These are phyloP conservation scores for Neurospora sp. DNA, from an alignment of 495 filamentous ascomycete genomes.

Conservation along the genomic window DNA sequence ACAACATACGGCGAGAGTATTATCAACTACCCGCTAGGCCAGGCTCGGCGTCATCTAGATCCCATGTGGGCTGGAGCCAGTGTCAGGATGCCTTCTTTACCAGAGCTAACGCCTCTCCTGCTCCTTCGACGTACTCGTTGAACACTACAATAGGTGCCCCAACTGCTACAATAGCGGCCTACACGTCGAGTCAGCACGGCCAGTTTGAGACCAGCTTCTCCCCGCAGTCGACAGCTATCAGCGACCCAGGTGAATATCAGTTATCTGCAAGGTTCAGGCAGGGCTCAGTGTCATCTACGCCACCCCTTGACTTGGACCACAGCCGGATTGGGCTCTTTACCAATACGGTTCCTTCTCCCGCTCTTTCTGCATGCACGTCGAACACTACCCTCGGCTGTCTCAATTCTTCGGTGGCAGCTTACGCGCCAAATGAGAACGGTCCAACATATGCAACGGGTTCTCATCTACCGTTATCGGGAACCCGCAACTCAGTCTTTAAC, in stretches of 20 bases:
- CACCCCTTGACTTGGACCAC: neutral
- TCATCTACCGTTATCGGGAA: neutral
- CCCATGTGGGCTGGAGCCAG: neutral
- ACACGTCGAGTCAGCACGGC: neutral
- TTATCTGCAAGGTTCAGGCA: neutral
- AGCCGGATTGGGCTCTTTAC: neutral
- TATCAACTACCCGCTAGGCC: neutral
- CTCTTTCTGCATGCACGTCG: neutral
- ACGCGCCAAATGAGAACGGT: neutral
- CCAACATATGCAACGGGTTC: neutral
- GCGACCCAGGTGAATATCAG: neutral
- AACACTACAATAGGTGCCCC: neutral
- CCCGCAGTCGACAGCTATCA: neutral
- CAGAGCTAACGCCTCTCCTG: neutral
- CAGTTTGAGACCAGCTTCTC: neutral
- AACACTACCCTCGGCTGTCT: neutral
- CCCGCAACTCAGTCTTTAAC: neutral
- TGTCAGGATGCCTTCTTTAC: neutral
- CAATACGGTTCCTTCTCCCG: neutral
- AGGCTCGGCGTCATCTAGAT: neutral
- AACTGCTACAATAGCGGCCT: neutral
- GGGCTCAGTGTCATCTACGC: neutral
- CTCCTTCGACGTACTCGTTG: neutral
- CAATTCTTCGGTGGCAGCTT: neutral
- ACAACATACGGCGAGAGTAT: neutral